Percentiles rank a stretch among this genome's conserved stretches.
Conservation (phyloP, 192 early-diverging fungal genomes). For the Dissophora ornata region DNA sequence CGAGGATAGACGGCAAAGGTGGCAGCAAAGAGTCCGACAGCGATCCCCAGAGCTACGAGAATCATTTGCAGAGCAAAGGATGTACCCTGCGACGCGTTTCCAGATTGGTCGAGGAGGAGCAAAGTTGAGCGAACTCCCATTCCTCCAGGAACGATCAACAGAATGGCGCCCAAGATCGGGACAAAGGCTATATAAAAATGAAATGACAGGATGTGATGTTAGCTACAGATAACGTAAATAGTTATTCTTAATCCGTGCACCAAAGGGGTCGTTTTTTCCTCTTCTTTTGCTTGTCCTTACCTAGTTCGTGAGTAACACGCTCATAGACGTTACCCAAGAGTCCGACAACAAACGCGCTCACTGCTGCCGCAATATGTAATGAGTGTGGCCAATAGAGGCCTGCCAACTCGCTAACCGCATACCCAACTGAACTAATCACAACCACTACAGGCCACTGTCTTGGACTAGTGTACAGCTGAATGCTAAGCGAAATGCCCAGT, state of each 20-base stretch:
- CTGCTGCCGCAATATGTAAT: conserved; percentile 48
- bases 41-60: conserved; percentile 49
- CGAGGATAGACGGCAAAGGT: conserved; percentile 49
- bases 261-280: no score
- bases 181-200: conserved; percentile 40
- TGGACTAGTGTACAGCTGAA: conserved; percentile 35
- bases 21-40: conserved; percentile 59
- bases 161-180: conserved; percentile 52
- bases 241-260: no score
- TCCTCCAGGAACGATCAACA: conserved; percentile 57
- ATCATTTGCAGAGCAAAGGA: conserved; percentile 61
- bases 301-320: conserved; percentile 55
- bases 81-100: conserved; percentile 34
- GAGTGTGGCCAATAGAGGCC: conserved; percentile 38
- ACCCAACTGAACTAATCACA: conserved; percentile 50
- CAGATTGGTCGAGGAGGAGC: conserved; percentile 33
- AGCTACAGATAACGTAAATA: no score
- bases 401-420: conserved; percentile 42
- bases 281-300: no score
- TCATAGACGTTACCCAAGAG: conserved; percentile 55
- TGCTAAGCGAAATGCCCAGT: conserved; percentile 43
- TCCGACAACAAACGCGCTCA: conserved; percentile 58
- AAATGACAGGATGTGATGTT: not conserved
- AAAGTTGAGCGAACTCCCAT: conserved; percentile 55
- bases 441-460: conserved; percentile 56